phyloP scores from a whole-genome alignment of 306 rosid genomes.

The Cicer bijugum region DNA sequence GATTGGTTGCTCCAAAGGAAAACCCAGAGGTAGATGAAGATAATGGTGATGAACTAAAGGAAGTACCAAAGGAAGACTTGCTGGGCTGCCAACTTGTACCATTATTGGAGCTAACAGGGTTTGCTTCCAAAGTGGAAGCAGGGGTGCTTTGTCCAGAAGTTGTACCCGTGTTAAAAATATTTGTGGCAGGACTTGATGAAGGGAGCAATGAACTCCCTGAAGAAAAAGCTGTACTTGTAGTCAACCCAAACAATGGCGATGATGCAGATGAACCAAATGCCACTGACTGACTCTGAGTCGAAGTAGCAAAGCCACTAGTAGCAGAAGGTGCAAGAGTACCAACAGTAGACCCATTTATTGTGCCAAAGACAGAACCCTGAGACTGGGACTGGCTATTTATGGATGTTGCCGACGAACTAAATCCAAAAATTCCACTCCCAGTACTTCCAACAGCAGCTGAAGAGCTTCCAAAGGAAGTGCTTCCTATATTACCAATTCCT shows the following conservation, averaged over 20 bases:
- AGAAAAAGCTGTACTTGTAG: constrained; percentile 54
- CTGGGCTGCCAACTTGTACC: constrained; percentile 64
- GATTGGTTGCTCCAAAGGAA: constrained; percentile 49
- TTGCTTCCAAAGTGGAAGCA: constrained; percentile 57
- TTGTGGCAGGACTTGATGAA: constrained; percentile 53
- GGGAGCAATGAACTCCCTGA: constrained; percentile 61
- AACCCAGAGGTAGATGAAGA: constrained; percentile 49
- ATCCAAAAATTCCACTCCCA: constrained; percentile 59
- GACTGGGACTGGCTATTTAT: constrained; percentile 60
- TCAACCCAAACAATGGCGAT: constrained; percentile 53
- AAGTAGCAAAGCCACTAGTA: constrained; percentile 55
- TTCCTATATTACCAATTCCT: constrained; percentile 45
- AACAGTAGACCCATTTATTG: constrained; percentile 41
- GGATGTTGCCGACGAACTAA: constrained; percentile 57
- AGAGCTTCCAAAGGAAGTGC: constrained; percentile 49
- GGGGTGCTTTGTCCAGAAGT: constrained; percentile 52
- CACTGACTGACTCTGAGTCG: constrained; percentile 57
- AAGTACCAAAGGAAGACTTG: constrained; percentile 57
- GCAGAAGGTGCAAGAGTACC: constrained; percentile 49
- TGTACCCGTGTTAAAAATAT: constrained; percentile 47
- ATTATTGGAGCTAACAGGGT: constrained; percentile 53
- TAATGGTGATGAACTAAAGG: constrained; percentile 45
- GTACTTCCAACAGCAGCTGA: constrained; percentile 49
- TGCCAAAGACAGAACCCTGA: constrained; percentile 49
- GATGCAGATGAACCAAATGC: constrained; percentile 62